Base-by-base conservation (phyloP, 768 basidiomycete species). In the Astraeus odoratus region DNA sequence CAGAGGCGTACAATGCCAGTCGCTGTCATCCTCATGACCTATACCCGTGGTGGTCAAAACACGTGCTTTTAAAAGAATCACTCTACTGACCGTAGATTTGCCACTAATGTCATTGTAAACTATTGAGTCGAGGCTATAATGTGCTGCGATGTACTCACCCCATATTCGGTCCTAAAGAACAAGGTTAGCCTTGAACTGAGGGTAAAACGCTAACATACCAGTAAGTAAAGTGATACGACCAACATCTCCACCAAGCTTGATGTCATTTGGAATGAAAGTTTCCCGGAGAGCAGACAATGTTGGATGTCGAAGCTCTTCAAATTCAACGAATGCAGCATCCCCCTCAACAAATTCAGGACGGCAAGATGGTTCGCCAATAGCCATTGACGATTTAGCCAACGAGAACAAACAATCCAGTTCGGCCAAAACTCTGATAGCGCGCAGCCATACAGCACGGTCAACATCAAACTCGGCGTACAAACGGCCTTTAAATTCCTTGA, bases 331-430 rank as follows among this genome's bases (percentile, higher is more conserved):
- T 1, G 93, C 90, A 9, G 75, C 68, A 47, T 89, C 81, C 12
- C 73, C 82, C 46, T 91, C 86, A 15, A 94, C 75, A 46, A 99
- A 81, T 55, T 83, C 80, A 1, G 96, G 96, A 48, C 96, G 71
- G 57, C 96, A 98, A n/a, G 79, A 75, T 3, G 96, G 96, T 63
- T 96, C 91, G 35, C 92, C 94, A 33, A 99, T 75, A 8, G 88
- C 86, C n/a, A 67, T 62, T 1, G 93, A 96, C 1, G 91, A 77
- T 63, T 90, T 94, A 4, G 95, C 87, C 38, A 98, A 67, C 53
- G 89, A 90, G 61, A 95, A 81, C 18, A 99, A 68, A 63, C 96
- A 99, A 63, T 99, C 96, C n/a, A 99, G 73, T 67, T 99, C 94
- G 6, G 96, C 86, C 40, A 95, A 76, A 13, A 90, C 81, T 29